Base-by-base conservation (phyloP, 2,329 filamentous ascomycete species). In the Sclerotinia subarctica region DNA sequence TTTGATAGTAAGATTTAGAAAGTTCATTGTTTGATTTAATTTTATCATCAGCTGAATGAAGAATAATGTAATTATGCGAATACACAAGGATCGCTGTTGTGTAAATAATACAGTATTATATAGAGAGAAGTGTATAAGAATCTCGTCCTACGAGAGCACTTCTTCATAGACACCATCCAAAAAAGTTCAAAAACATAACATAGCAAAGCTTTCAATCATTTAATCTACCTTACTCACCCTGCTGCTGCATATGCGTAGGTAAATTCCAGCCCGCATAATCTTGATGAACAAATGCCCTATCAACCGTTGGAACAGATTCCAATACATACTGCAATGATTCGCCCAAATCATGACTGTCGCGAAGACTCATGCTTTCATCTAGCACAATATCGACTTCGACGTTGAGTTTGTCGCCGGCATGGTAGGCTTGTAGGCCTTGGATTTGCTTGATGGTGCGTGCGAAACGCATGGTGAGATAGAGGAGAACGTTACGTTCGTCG, bases 271-370 rank as follows among this genome's bases (percentile, higher is more conserved):
- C 69, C 19, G 76, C 73, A 70, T 78, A 81, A 66, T 81, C 81
- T 32, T 77, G 75, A 29, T 79, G 79, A 6, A 81, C 78, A 69
- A 79, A 80, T 1, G 79, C 80, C 64, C 80, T 74, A 69, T 79
- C 79, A 24, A 79, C 79, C 56, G 74, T 77, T 1, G 76, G 76
- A 5, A 81, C 76, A 1, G 83, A 84, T 71, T 88, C 86, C 32
- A 81, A 76, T 70, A 86, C 88, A 75, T 89, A 89, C 77, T 89
- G 86, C 72, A 89, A 74, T 3, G 85, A 88, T 79, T 89, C 86
- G 0, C 85, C 84, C 52, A 89, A 79, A 75, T 89, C 86, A 70
- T 89, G 86, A 19, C 81, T 82, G 64, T 79, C 80, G 56, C 81
- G 81, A 64, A 89, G 72, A 62, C 79, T 82, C 51, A 82, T 83